Conservation (phyloP, 164 flowering plant species). For the Nelumbo lutea region DNA sequence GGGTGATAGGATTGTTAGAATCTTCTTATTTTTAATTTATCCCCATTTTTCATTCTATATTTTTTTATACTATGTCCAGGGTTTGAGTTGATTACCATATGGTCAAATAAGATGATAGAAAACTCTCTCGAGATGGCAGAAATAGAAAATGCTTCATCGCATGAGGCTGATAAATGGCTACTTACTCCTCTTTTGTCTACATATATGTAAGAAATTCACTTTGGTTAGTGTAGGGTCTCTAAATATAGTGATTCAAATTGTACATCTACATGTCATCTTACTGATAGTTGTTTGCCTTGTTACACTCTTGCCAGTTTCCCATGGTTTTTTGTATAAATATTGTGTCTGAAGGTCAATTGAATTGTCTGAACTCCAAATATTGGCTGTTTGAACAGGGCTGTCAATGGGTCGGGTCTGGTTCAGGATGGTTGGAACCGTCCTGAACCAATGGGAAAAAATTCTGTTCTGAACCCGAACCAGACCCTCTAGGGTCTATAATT, state of each 20-base stretch:
- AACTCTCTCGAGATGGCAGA: constrained; percentile 93
- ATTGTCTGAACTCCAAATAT: too few relatives aligned
- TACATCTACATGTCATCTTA: not conserved
- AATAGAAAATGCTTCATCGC: constrained; percentile 80
- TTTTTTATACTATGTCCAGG: constrained; percentile 37
- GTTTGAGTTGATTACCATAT: constrained; percentile 64
- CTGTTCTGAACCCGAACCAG: too few relatives aligned
- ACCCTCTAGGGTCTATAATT: too few relatives aligned
- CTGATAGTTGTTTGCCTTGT: not conserved
- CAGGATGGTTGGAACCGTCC: too few relatives aligned
- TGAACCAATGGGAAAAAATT: too few relatives aligned
- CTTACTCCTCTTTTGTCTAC: constrained; percentile 51
- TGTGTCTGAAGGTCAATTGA: too few relatives aligned
- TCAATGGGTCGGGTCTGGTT: too few relatives aligned
- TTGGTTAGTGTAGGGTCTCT: not conserved
- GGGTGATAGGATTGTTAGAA: not conserved
- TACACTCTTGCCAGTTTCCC: not conserved
- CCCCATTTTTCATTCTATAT: constrained; percentile 4
- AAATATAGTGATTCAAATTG: not conserved
- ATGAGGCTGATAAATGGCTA: constrained; percentile 84
- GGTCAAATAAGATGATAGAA: constrained; percentile 70
- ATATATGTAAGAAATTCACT: constrained; percentile 45
- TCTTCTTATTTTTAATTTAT: not conserved
- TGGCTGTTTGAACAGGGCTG: too few relatives aligned
- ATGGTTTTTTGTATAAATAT: too few relatives aligned